phyloP scores from a whole-genome alignment of 164 flowering plant genomes.

The Taxillus chinensis region DNA sequence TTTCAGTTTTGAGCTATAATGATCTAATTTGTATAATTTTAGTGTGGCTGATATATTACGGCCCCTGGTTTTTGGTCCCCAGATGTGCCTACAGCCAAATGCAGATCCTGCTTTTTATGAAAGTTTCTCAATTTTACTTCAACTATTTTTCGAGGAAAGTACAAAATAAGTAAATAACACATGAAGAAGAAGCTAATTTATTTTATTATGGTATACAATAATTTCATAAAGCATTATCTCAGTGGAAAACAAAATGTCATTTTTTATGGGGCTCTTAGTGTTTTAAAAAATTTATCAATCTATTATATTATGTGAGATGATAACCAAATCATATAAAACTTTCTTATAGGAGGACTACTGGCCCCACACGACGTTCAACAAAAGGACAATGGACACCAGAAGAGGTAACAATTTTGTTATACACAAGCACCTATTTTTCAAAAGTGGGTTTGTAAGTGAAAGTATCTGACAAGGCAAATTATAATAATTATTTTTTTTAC shows the following conservation, averaged over 20 bases:
- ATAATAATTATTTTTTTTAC: no score
- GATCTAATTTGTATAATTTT: neutral
- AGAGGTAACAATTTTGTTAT: constrained; percentile 43
- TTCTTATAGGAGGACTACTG: constrained; percentile 77
- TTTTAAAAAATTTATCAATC: constrained; percentile 1
- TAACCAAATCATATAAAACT: constrained; percentile 1
- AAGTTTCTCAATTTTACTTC: neutral
- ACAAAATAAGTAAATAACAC: neutral
- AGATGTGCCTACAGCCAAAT: neutral
- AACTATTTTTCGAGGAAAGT: neutral
- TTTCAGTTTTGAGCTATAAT: neutral
- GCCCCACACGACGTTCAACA: constrained; percentile 95
- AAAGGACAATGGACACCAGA: constrained; percentile 97
- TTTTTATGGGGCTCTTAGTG: no score
- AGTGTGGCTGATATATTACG: neutral
- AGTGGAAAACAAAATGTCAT: no score
- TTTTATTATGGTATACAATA: neutral
- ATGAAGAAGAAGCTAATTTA: neutral
- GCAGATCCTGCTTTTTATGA: neutral
- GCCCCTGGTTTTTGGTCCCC: neutral
- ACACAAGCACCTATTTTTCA: no score
- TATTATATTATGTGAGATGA: neutral
- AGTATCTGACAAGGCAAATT: no score
- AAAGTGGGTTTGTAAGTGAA: no score
- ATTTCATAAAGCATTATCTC: no score